Percentiles rank a stretch among this genome's conserved stretches.
Conservation (phyloP, 2,329 filamentous ascomycete genomes). For the Cercospora zeae-maydis region DNA sequence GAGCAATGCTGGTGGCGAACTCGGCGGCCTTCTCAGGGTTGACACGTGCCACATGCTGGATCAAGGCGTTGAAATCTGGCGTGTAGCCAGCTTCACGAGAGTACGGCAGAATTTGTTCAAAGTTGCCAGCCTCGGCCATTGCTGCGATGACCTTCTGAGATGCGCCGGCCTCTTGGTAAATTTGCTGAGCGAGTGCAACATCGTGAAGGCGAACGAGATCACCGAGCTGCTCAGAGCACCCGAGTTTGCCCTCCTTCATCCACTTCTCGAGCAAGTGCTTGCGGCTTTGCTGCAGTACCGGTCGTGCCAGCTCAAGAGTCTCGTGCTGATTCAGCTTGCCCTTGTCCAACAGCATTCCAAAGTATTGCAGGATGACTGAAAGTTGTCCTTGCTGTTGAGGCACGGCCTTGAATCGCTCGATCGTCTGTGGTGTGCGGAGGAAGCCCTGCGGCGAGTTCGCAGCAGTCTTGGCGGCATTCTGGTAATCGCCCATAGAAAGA, state of each 20-base stretch:
- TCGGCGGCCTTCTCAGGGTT: slow-evolving; percentile 84
- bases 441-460: slow-evolving; percentile 96
- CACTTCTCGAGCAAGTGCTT: slow-evolving; percentile 98
- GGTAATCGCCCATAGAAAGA: slow-evolving; percentile 73
- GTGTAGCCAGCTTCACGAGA: slow-evolving; percentile 79
- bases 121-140: slow-evolving; percentile 92
- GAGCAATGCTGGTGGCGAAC: slow-evolving; percentile 88
- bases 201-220: slow-evolving; percentile 91
- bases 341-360: slow-evolving; percentile 95
- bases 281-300: slow-evolving; percentile 86
- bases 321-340: slow-evolving; percentile 88
- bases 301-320: slow-evolving; percentile 87
- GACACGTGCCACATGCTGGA: slow-evolving; percentile 76
- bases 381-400: slow-evolving; percentile 79
- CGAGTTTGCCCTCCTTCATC: slow-evolving; percentile 92
- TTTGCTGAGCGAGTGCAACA: slow-evolving; percentile 76
- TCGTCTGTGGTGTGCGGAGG: slow-evolving; percentile 88
- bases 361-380: slow-evolving; percentile 94
- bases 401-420: slow-evolving; percentile 89
- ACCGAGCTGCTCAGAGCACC: slow-evolving; percentile 93
- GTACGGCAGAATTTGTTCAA: slow-evolving; percentile 94
- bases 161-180: slow-evolving; percentile 88
- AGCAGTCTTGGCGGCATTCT: slow-evolving; percentile 89
- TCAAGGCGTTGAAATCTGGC: slow-evolving; percentile 88
- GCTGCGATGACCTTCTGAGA: slow-evolving; percentile 92